These are phyloP conservation scores for Phytophthora idaei DNA, from an alignment of 352 stramenopile species.

Conservation along the genomic window DNA sequence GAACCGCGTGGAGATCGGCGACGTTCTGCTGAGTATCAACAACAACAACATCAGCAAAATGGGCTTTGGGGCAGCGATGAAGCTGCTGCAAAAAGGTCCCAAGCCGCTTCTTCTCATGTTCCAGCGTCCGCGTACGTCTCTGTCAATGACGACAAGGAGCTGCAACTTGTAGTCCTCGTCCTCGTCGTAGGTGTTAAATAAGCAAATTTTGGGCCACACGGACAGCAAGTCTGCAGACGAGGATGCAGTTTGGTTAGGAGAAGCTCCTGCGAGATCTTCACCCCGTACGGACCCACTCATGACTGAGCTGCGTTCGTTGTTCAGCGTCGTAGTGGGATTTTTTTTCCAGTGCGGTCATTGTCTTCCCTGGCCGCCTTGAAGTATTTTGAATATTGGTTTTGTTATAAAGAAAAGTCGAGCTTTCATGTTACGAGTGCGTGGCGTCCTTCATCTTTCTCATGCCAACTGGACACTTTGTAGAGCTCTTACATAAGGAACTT, in stretches of 20 bases:
- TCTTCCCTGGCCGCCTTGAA: slow-evolving; percentile 19
- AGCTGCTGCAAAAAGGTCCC: slow-evolving; percentile 82
- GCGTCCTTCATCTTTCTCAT: background rate
- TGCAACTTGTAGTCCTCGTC: slow-evolving; percentile 43
- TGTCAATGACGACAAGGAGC: slow-evolving; percentile 39
- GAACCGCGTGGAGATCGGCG: slow-evolving; percentile 82
- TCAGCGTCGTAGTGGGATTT: slow-evolving; percentile 22
- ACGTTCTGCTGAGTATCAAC: slow-evolving; percentile 88
- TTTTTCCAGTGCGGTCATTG: slow-evolving; percentile 24
- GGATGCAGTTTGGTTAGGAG: slow-evolving; percentile 28
- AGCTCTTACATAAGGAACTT: no score
- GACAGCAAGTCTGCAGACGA: slow-evolving; percentile 32
- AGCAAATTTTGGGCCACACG: slow-evolving; percentile 27
- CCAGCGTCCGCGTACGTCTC: slow-evolving; percentile 61
- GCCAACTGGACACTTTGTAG: no score
- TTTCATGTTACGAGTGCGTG: slow-evolving; percentile 25
- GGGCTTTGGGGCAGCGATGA: slow-evolving; percentile 87
- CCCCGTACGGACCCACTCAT: slow-evolving; percentile 19
- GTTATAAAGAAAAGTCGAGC: slow-evolving; percentile 36
- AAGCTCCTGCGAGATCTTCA: slow-evolving; percentile 16
- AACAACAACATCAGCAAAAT: slow-evolving; percentile 93
- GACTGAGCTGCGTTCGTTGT: background rate
- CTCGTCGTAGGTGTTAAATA: slow-evolving; percentile 31
- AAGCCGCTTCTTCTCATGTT: slow-evolving; percentile 90
- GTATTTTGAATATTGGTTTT: slow-evolving; percentile 61